phyloP scores from a whole-genome alignment of 179 eudicot species.

The Gypsophila paniculata region DNA sequence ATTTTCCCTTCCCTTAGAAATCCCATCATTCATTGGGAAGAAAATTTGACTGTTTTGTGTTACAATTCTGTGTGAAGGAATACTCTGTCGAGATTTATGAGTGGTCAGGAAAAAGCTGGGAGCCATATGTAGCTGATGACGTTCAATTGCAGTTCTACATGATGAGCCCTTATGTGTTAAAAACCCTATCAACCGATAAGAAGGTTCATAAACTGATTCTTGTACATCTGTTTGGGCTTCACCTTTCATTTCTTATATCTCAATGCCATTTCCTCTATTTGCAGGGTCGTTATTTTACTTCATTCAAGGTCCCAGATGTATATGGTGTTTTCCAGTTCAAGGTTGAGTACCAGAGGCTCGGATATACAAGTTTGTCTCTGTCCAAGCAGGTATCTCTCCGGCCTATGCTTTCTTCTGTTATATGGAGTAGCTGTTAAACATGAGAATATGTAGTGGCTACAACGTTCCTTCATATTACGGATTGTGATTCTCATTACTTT shows the following conservation, averaged over 20 bases:
- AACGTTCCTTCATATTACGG: too few species aligned
- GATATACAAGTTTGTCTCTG: conserved; percentile 79
- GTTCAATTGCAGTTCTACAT: conserved; percentile 89
- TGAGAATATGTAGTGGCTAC: too few species aligned
- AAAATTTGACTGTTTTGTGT: too few species aligned
- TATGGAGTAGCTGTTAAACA: too few species aligned
- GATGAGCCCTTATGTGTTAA: conserved; percentile 98
- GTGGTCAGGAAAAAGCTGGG: conserved; percentile 92
- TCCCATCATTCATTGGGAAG: too few species aligned
- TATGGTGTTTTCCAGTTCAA: conserved; percentile 96
- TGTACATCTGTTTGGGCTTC: too few species aligned
- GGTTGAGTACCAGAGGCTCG: conserved; percentile 86
- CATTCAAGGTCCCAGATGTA: conserved; percentile 88
- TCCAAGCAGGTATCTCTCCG: conserved; percentile 90
- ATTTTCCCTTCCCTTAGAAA: too few species aligned
- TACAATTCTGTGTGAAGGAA: too few species aligned
- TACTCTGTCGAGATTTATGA: conserved; percentile 75
- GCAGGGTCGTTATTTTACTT: conserved; percentile 70
- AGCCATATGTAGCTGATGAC: conserved; percentile 79
- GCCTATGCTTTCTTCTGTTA: too few species aligned
- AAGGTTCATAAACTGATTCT: too few species aligned
- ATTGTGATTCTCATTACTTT: too few species aligned
- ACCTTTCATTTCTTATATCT: too few species aligned
- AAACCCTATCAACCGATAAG: conserved; percentile 61
- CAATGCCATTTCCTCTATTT: not conserved